Base-by-base conservation (phyloP, 2,329 filamentous ascomycete species). In the Epicoccum nigrum region DNA sequence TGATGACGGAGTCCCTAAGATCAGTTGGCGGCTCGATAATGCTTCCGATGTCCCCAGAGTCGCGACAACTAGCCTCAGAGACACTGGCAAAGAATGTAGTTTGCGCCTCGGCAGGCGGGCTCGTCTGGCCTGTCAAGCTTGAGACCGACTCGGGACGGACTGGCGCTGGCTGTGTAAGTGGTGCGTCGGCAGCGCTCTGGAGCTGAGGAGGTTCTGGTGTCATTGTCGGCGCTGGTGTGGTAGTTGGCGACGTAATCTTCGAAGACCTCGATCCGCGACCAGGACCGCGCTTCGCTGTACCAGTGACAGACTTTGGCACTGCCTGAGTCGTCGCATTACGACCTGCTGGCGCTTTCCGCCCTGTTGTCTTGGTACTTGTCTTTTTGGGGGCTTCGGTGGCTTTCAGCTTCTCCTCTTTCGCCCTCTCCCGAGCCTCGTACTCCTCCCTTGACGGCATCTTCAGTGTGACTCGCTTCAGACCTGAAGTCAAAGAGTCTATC, bases 371-470 rank as follows among this genome's bases (percentile, higher is more conserved):
- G n/a, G 45, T 51, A 13, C 60, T 47, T 1, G 68, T 45, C 56
- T 74, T 78, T 47, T 69, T 72, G 0, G 70, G 57, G 2, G 65
- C 64, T 15, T 63, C 63, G 6, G 52, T 13, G n/a, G 67, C 68
- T 41, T 74, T 75, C 50, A 73, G 74, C 38, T 74, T 72, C 19
- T 66, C 68, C 32, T 76, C 74, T 44, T 74, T 76, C 42, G 77
- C 70, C n/a, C 65, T 76, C 62, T 83, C 79, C 17, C 79, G 71
- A 7, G 75, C 76, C 21, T 83, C 80, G 53, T 85, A 76, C 61
- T 85, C 82, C 61, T 85, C 82, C 17, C 78, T 78, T 0, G 81
- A 76, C 0, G 81, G 81, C 43, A 86, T 74, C 55, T 83, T 85
- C 39, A 87, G 64, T 17, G 83, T 85, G 46, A 86, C 81, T 21